Evolutionary conservation across 2,329 filamentous ascomycete genomes (phyloP).

Genomic region (Ceratocystiopsis brevicomis): DNA sequence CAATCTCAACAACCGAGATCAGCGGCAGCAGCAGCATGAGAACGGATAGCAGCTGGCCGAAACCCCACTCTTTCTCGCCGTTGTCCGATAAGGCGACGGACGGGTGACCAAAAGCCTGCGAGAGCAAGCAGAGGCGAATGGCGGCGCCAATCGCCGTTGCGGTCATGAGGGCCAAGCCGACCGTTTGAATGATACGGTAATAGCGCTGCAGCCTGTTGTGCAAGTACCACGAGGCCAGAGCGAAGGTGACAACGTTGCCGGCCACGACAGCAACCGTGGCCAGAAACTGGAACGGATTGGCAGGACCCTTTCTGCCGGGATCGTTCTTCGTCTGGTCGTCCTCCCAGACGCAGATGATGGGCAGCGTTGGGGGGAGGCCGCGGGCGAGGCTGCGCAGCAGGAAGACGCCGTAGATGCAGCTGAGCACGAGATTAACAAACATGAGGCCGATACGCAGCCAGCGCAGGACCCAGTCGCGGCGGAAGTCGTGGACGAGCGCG

Average conservation of each 20-base stretch:
- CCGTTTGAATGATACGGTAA: conserved; percentile 33
- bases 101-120: conserved; percentile 40
- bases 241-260: conserved; percentile 38
- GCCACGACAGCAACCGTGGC: conserved; percentile 44
- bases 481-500: conserved; percentile 47
- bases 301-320: conserved; percentile 7
- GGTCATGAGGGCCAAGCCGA: conserved; percentile 34
- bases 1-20: conserved; percentile 39
- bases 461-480: conserved; percentile 44
- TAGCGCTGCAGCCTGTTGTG: conserved; percentile 35
- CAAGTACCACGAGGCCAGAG: conserved; percentile 43
- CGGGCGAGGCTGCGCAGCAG: conserved; percentile 35
- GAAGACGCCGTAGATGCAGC: conserved; percentile 35
- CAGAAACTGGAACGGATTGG: conserved; percentile 29
- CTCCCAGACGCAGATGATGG: conserved; percentile 43
- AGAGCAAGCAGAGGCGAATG: conserved; percentile 34
- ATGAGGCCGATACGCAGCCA: conserved; percentile 49
- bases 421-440: conserved; percentile 43
- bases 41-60: conserved; percentile 41
- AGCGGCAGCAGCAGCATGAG: conserved; percentile 40
- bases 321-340: not conserved
- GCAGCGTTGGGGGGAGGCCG: conserved; percentile 29
- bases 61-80: conserved; percentile 40
- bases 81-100: conserved; percentile 29
- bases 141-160: conserved; percentile 40